Conservation (phyloP, 2,329 filamentous ascomycete genomes). For the Ophiocordyceps camponoti-rufipedis region DNA sequence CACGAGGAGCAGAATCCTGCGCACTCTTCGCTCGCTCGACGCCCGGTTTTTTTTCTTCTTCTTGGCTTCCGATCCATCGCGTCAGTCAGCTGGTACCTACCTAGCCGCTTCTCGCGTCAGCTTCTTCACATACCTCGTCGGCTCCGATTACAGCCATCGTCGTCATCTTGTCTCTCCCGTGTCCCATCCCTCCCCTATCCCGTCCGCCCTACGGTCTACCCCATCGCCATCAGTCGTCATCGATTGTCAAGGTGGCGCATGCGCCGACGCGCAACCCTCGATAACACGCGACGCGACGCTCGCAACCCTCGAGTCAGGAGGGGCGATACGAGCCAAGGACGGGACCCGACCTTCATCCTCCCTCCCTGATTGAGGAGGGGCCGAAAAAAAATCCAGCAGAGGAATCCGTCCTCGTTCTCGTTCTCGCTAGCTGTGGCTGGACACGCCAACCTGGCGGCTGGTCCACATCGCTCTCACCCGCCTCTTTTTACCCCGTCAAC, state of each 20-base stretch:
- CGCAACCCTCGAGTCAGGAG: not conserved
- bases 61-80: too few species aligned
- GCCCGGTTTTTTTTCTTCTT: too few species aligned
- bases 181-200: too few species aligned
- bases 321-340: not conserved
- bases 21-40: too few species aligned
- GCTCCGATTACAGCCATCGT: too few species aligned
- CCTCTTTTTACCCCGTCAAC: not conserved
- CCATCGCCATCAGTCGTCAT: too few species aligned
- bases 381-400: not conserved
- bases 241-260: too few species aligned
- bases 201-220: too few species aligned
- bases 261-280: not conserved
- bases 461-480: not conserved
- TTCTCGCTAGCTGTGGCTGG: constrained; percentile 1
- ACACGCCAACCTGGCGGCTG: not conserved
- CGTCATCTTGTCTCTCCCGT: too few species aligned
- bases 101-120: not conserved
- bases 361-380: not conserved
- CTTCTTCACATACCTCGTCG: not conserved
- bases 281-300: not conserved
- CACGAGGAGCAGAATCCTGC: too few species aligned
- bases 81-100: too few species aligned
- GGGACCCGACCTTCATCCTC: not conserved
- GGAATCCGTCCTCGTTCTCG: not conserved